These are phyloP conservation scores for Diaporthe helianthi DNA, from an alignment of 2,329 filamentous ascomycete species.

Conservation along the genomic window DNA sequence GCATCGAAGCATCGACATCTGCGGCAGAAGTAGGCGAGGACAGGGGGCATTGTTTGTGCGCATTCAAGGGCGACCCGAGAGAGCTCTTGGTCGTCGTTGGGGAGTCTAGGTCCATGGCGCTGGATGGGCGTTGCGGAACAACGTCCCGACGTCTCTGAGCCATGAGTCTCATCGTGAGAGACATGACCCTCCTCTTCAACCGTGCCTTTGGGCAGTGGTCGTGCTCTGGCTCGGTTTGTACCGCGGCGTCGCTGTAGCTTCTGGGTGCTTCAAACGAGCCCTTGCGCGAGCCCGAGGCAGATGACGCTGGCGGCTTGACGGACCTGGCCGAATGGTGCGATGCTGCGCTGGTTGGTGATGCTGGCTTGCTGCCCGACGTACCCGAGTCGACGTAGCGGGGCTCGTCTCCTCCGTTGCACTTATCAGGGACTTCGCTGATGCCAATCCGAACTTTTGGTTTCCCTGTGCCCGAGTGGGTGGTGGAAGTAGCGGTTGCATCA, in stretches of 20 bases:
- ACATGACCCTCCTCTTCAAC: conserved; percentile 57
- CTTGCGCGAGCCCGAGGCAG: conserved; percentile 45
- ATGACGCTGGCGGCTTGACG: conserved; percentile 43
- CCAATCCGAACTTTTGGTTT: conserved; percentile 40
- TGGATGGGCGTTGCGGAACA: conserved; percentile 41
- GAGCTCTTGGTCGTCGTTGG: conserved; percentile 44
- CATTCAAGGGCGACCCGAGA: conserved; percentile 19
- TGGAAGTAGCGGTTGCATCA: conserved; percentile 53
- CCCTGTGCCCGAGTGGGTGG: conserved; percentile 33
- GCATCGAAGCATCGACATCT: conserved; percentile 41
- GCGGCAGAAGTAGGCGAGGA: conserved; percentile 34
- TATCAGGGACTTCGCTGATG: conserved; percentile 36
- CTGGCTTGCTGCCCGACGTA: conserved; percentile 61
- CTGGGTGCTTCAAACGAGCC: conserved; percentile 48
- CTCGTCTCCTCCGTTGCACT: conserved; percentile 46
- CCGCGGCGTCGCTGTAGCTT: conserved; percentile 57
- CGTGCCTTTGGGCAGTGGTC: conserved; percentile 44
- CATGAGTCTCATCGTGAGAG: conserved; percentile 53
- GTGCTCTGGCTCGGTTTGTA: conserved; percentile 61
- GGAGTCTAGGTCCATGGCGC: conserved; percentile 51
- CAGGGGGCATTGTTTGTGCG: conserved; percentile 23
- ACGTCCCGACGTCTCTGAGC: conserved; percentile 41
- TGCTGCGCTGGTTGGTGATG: conserved; percentile 54
- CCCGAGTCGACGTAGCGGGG: conserved; percentile 59
- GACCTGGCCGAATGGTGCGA: conserved; percentile 47